These are phyloP conservation scores for Mortierella sp. DNA, from an alignment of 371 early-diverging fungal species.

Conservation along the genomic window DNA sequence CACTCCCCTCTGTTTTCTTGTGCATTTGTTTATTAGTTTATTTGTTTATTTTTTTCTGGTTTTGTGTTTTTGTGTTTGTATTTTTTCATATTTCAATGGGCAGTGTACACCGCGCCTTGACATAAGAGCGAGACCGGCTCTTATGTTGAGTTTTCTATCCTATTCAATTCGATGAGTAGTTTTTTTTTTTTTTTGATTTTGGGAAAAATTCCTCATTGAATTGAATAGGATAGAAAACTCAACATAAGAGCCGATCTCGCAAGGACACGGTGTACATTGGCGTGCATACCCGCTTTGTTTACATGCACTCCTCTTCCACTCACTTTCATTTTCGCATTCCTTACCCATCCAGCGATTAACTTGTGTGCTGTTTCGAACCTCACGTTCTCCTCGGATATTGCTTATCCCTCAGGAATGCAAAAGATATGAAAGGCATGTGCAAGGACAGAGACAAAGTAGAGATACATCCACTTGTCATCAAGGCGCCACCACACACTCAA, in stretches of 20 bases:
- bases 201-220: too few species aligned
- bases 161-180: too few species aligned
- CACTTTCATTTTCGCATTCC: not conserved
- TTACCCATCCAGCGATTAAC: too few species aligned
- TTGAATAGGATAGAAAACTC: too few species aligned
- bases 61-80: too few species aligned
- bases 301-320: not conserved
- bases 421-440: not conserved
- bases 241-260: too few species aligned
- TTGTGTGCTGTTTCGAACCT: not conserved
- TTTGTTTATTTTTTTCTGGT: too few species aligned
- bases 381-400: not conserved
- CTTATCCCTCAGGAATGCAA: not conserved
- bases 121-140: too few species aligned
- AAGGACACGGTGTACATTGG: not conserved
- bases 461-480: not conserved
- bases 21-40: too few species aligned
- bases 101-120: not conserved
- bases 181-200: too few species aligned
- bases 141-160: too few species aligned
- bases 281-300: not conserved
- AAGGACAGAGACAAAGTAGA: not conserved
- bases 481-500: not conserved
- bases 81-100: not conserved
- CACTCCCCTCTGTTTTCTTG: not conserved